Evolutionary conservation across 768 basidiomycete species (phyloP).

Genomic region (Daedalea quercina): DNA sequence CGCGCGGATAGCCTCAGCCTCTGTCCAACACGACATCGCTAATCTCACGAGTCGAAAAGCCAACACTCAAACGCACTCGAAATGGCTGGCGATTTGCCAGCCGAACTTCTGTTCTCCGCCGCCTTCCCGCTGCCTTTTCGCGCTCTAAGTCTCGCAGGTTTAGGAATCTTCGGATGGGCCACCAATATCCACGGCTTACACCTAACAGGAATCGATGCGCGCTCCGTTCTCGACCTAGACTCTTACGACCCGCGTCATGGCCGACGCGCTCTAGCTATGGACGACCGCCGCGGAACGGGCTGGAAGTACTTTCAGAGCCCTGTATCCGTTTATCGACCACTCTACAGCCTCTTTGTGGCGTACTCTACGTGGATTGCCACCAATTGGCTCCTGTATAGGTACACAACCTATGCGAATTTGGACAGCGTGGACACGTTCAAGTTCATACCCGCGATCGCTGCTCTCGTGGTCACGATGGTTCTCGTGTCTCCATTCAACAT

Average conservation of each 20-base stretch:
- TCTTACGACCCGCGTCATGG: constrained; percentile 5
- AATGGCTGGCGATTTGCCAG: constrained; percentile 27
- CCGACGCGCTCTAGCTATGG: constrained; percentile 18
- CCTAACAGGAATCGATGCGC: constrained; percentile 65
- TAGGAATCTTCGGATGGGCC: constrained; percentile 88
- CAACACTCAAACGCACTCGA: background rate
- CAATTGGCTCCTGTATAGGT: constrained; percentile 67
- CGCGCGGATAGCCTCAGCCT: too few species aligned
- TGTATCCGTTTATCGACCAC: constrained; percentile 42
- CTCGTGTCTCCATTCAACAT: constrained; percentile 65
- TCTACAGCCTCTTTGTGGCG: constrained; percentile 60
- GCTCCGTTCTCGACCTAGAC: constrained; percentile 58
- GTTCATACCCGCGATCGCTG: constrained; percentile 66
- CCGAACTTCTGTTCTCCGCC: constrained; percentile 43
- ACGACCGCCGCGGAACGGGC: constrained; percentile 14
- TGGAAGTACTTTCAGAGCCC: constrained; percentile 33
- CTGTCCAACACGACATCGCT: too few species aligned
- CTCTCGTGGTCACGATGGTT: constrained; percentile 46
- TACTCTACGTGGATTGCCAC: constrained; percentile 56
- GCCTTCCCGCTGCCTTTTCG: constrained; percentile 89
- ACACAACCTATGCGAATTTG: constrained; percentile 49
- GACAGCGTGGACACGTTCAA: constrained; percentile 67
- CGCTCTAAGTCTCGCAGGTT: constrained; percentile 69
- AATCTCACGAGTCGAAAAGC: background rate
- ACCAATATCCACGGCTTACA: constrained; percentile 86